A percentile compares a stretch with the other conserved stretches of the same genome.
Evolutionary conservation across 352 stramenopile genomes (phyloP).

Genomic region (Phytophthora chlamydospora): DNA sequence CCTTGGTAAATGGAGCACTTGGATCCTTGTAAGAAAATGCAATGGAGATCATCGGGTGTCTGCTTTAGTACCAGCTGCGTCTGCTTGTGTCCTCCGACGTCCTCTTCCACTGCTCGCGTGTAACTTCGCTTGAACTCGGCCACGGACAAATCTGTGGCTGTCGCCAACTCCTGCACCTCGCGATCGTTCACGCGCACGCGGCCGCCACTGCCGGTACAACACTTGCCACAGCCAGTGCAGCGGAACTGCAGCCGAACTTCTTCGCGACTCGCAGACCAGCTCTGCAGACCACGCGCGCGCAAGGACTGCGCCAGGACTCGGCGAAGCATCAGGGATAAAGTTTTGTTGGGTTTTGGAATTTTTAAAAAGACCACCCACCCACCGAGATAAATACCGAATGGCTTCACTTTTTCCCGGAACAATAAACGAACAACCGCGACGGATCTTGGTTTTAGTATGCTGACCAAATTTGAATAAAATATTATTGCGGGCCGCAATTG

Average conservation of each 20-base stretch:
- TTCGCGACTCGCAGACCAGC: constrained; percentile 35
- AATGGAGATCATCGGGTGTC: constrained; percentile 62
- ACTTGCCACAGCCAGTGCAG: constrained; percentile 81
- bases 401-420: no score
- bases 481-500: no score
- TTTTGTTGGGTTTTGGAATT: no score
- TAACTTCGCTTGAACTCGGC: constrained; percentile 45
- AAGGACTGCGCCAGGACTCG: neutral
- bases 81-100: constrained; percentile 24
- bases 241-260: constrained; percentile 63
- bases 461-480: no score
- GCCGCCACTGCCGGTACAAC: constrained; percentile 73
- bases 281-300: constrained; percentile 32
- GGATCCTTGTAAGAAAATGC: constrained; percentile 66
- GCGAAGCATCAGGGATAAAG: neutral
- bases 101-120: constrained; percentile 30
- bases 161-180: constrained; percentile 57
- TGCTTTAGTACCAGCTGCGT: constrained; percentile 51
- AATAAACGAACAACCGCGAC: no score
- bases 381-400: no score
- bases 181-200: constrained; percentile 70
- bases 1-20: constrained; percentile 76
- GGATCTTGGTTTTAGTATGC: no score
- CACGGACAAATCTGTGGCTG: constrained; percentile 35
- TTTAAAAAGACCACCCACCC: no score